Percentiles rank a stretch among this genome's conserved stretches.
Evolutionary conservation across 169 alveolate genomes (phyloP).

Genomic region (Besnoitia besnoiti): DNA sequence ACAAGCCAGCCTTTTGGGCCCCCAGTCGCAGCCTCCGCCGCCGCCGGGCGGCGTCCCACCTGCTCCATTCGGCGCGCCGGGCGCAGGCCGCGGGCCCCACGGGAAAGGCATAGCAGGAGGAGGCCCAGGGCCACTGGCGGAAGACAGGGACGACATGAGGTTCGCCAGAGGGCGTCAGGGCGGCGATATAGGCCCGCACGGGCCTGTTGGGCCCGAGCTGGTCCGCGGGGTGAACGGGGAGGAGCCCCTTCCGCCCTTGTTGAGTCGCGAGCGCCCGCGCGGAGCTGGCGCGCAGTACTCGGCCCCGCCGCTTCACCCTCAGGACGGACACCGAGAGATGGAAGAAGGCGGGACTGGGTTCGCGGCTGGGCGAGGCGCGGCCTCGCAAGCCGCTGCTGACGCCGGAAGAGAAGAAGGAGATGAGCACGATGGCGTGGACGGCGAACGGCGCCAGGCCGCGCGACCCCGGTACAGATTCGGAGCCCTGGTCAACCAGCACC

Average conservation of each 20-base stretch:
- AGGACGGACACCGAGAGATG: neutral
- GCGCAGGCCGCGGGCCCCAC: neutral
- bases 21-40: neutral
- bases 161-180: neutral
- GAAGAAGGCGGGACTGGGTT: neutral
- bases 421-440: neutral
- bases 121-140: neutral
- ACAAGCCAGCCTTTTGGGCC: neutral
- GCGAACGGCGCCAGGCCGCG: neutral
- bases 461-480: slow-evolving; percentile 24
- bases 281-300: neutral
- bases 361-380: neutral
- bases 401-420: neutral
- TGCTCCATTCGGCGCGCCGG: neutral
- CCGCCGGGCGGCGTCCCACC: slow-evolving; percentile 6
- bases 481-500: slow-evolving; percentile 15
- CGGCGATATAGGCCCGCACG: neutral
- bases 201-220: neutral
- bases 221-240: neutral
- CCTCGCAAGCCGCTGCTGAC: neutral
- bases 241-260: neutral
- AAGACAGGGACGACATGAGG: neutral
- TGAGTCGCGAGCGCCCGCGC: neutral
- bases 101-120: neutral
- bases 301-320: neutral